Evolutionary conservation across 2,329 filamentous ascomycete species (phyloP).

Genomic region (Epichloe elymi): DNA sequence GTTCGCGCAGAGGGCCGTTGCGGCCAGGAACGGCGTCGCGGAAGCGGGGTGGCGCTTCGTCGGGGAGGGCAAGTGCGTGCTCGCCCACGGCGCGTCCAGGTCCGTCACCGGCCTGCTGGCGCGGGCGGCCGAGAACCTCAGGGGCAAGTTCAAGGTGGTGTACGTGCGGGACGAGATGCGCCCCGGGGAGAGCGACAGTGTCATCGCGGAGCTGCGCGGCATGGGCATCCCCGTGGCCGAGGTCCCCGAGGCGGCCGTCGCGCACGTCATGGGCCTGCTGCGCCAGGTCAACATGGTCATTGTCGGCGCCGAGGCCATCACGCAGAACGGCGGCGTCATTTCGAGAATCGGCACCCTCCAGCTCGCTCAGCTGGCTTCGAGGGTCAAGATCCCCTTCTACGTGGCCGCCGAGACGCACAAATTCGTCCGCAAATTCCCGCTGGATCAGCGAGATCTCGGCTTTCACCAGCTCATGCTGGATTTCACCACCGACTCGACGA

Average conservation of each 20-base stretch:
- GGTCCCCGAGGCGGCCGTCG: slow-evolving; percentile 48
- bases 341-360: slow-evolving; percentile 77
- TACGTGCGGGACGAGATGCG: slow-evolving; percentile 53
- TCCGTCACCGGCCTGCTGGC: slow-evolving; percentile 68
- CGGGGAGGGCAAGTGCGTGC: slow-evolving; percentile 62
- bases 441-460: slow-evolving; percentile 69
- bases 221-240: slow-evolving; percentile 68
- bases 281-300: slow-evolving; percentile 52
- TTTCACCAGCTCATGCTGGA: slow-evolving; percentile 66
- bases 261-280: slow-evolving; percentile 52
- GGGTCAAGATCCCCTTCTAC: slow-evolving; percentile 63
- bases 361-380: slow-evolving; percentile 66
- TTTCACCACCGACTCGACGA: slow-evolving; percentile 44
- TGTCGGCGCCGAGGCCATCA: slow-evolving; percentile 70
- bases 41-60: slow-evolving; percentile 67
- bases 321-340: slow-evolving; percentile 88
- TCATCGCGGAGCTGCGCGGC: slow-evolving; percentile 55
- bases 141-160: slow-evolving; percentile 67
- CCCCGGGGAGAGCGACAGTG: slow-evolving; percentile 49
- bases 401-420: slow-evolving; percentile 95
- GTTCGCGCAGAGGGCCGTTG: slow-evolving; percentile 79
- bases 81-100: slow-evolving; percentile 80
- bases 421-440: slow-evolving; percentile 76
- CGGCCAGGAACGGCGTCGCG: slow-evolving; percentile 72
- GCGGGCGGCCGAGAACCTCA: slow-evolving; percentile 47